phyloP scores from a whole-genome alignment of 805 yeast species.

The Saccharomycopsis selenospora region DNA sequence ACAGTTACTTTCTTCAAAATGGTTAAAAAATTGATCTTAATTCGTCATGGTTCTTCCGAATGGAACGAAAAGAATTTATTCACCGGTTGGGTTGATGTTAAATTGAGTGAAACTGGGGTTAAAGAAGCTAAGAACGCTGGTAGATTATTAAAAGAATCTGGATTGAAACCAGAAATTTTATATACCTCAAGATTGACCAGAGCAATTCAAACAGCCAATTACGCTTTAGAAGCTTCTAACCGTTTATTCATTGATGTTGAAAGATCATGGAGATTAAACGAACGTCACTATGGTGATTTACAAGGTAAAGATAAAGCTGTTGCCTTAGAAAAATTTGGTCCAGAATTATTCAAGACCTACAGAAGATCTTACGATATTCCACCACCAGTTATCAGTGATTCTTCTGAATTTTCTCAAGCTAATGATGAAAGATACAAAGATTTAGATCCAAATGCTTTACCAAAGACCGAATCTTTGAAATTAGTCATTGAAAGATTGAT shows the following conservation, averaged over 20 bases:
- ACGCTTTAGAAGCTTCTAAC: slow-evolving; percentile 84
- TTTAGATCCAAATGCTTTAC: slow-evolving; percentile 79
- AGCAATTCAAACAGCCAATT: slow-evolving; percentile 96
- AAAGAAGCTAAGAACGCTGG: slow-evolving; percentile 94
- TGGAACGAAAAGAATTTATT: slow-evolving; percentile 97
- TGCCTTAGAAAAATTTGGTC: slow-evolving; percentile 79
- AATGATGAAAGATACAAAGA: slow-evolving; percentile 80
- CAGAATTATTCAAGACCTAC: slow-evolving; percentile 91
- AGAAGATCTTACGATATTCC: slow-evolving; percentile 97
- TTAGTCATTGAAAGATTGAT: slow-evolving; percentile 92
- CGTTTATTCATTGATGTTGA: slow-evolving; percentile 84
- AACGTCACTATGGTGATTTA: slow-evolving; percentile 98
- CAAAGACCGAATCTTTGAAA: slow-evolving; percentile 90
- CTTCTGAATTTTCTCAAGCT: slow-evolving; percentile 74
- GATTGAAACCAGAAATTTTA: slow-evolving; percentile 76
- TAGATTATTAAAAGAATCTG: slow-evolving; percentile 79
- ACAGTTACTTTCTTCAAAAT: too few relatives aligned
- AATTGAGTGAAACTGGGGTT: slow-evolving; percentile 74
- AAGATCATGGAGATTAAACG: slow-evolving; percentile 97
- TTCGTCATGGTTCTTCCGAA: slow-evolving; percentile 99
- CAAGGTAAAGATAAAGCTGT: slow-evolving; percentile 98
- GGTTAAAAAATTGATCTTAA: slow-evolving; percentile 64
- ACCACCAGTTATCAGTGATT: slow-evolving; percentile 80
- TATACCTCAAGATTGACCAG: slow-evolving; percentile 88
- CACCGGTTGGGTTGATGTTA: slow-evolving; percentile 98